These are phyloP conservation scores for Fusarium sublunatum DNA, from an alignment of 2,329 filamentous ascomycete genomes.

Conservation along the genomic window DNA sequence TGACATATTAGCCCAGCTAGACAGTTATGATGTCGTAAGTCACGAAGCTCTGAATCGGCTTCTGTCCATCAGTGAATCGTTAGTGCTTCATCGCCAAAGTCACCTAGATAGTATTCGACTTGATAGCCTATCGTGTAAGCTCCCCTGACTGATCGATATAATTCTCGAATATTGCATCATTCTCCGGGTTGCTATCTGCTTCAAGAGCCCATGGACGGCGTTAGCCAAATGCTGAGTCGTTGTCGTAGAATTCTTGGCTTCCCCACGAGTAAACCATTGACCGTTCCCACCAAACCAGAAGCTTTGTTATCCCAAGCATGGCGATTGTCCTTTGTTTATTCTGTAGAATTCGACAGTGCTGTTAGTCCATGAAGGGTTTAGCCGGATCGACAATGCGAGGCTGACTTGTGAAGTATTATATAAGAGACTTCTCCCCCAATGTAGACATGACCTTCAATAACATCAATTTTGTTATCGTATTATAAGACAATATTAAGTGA, in stretches of 20 bases:
- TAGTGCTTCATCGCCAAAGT: background rate
- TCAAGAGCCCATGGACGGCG: slow-evolving; percentile 1
- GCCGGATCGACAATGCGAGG: background rate
- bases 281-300: background rate
- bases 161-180: background rate
- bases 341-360: background rate
- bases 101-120: background rate
- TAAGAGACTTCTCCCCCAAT: slow-evolving; percentile 7
- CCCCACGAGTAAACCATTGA: background rate
- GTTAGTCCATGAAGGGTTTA: slow-evolving; percentile 1
- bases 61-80: background rate
- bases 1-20: background rate
- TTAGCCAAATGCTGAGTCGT: slow-evolving; percentile 1
- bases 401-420: background rate
- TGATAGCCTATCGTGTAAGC: background rate
- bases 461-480: background rate
- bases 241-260: slow-evolving; percentile 1
- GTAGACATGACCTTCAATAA: background rate
- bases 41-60: background rate
- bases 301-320: slow-evolving; percentile 1
- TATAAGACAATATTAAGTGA: background rate
- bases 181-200: slow-evolving; percentile 1
- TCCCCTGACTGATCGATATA: background rate
- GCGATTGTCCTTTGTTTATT: background rate
- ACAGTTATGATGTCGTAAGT: background rate